Evolutionary conservation across 768 basidiomycete species (phyloP), one percentile per base, ranked within the genome.

Genomic region (Macrocybe gigantea): DNA sequence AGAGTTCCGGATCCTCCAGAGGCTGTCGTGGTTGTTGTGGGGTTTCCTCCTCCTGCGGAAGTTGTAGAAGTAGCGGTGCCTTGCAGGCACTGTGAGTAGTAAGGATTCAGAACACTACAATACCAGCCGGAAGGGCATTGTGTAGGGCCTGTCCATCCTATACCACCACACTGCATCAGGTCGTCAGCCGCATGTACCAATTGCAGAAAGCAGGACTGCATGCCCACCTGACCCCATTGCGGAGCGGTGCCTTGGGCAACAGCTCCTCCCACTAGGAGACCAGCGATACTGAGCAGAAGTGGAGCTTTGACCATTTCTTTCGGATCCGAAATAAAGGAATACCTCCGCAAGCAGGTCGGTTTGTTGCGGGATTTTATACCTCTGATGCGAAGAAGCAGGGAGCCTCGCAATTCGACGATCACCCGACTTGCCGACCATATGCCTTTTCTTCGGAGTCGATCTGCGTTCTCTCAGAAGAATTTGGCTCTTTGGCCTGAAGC

Each of bases 1-100:
- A 80, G 71, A 3, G 79, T 81, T 2, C 75, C 41, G 11, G 70
- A 59, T 4, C 64, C 66, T 12, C 62, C 60, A 7, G 66, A 43
- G n/a, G 70, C 66, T 58, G 37, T 66, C 56, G 60, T 71, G 61
- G 61, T 67, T 61, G 35, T 55, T 45, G 56, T 64, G 7, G 48
- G 36, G 31, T 50, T 11, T 51, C 60, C 45, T 39, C 47, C 32
- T 7, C 22, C 40, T n/a, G 53, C 34, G 8, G 55, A 41, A 11
- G 56, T 52, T 4, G 57, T 48, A 5, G 59, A 44, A 10, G 59
- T 58, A 15, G 54, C 48, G 5, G 67, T 61, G 33, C 71, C 73
- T n/a, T 71, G 74, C 34, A 80, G 67, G 55, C 79, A 80, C 55
- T 79, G 79, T 3, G 71, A 78, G 58, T 78, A 80, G 49, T 69